Evolutionary conservation across 2,329 filamentous ascomycete genomes (phyloP), one percentile per base, ranked within the genome.

Genomic region (Talaromyces sp.): DNA sequence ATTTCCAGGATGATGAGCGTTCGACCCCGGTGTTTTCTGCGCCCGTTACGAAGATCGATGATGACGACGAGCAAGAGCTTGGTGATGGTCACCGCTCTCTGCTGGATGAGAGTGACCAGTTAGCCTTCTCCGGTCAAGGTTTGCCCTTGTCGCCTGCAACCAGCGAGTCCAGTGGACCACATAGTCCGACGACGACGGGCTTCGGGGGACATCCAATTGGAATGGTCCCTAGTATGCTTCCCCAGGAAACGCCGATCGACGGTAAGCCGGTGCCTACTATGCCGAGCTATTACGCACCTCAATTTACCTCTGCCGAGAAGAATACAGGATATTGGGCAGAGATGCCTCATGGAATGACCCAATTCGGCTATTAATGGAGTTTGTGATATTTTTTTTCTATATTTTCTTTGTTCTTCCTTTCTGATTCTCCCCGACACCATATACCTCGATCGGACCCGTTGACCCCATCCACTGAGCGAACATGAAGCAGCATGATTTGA

Each of bases 101-200:
- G 4, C 9, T 55, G 5, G 59, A 58, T 9, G 52, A 60, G 8
- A 41, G 29, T 11, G 50, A 51, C 20, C 45, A 51, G 40, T 24
- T 39, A n/a, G 14, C 43, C 29, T 10, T 40, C 7, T 2, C 48
- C 22, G n/a, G 17, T 24, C 30, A 54, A 29, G 40, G 22, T 20
- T 20, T 58, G 14, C 61, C 61, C 0, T 36, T 62, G 6, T 64
- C 61, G 1, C 61, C 61, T 9, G 54, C 60, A 4, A 55, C 60
- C n/a, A 64, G 61, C 33, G 56, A 55, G 17, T 64, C 60, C 9
- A 64, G 61, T 48, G 61, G 57, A 2, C 56, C 61, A 1, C 59
- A 56, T n/a, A 41, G 39, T n/a, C 39, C 39, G 17, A 41, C 61
- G 9, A 49, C 51, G 3, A 50, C 52, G 1, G 52, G 43, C 3